Conservation (phyloP, 495 filamentous ascomycete genomes). For the Pyrenula massariospora region DNA sequence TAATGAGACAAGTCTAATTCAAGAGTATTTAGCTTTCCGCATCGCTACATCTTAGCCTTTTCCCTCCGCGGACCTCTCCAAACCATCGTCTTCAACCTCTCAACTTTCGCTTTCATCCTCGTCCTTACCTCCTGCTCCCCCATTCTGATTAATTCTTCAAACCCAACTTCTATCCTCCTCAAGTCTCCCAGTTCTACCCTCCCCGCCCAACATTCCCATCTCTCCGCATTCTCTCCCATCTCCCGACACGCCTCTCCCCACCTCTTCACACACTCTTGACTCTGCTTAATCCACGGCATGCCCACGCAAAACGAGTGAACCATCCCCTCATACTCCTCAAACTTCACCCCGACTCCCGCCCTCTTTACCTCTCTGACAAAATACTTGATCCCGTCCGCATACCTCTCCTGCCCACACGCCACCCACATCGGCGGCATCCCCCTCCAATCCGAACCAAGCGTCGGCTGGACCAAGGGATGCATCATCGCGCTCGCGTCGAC, state of each 20-base stretch:
- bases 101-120: conserved; percentile 3
- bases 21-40: not conserved
- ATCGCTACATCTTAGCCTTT: not conserved
- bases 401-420: conserved; percentile 8
- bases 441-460: conserved; percentile 1
- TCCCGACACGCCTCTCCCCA: conserved; percentile 2
- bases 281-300: conserved; percentile 1
- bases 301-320: conserved; percentile 5
- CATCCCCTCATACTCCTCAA: conserved; percentile 8
- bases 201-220: conserved; percentile 1
- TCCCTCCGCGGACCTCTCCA: not conserved
- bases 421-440: conserved; percentile 9
- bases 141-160: conserved; percentile 1
- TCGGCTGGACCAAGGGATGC: conserved; percentile 8
- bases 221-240: not conserved
- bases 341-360: conserved; percentile 2
- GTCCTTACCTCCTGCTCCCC: conserved; percentile 1
- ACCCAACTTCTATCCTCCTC: not conserved
- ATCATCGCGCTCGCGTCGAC: conserved; percentile 4
- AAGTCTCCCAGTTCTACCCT: conserved; percentile 2
- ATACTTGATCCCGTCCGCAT: conserved; percentile 4
- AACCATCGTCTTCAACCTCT: not conserved
- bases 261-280: conserved; percentile 1
- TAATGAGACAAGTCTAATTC: not conserved
- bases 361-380: conserved; percentile 2